Conservation (phyloP, 2,329 filamentous ascomycete species). For the Chrysoporthe austroafricana region DNA sequence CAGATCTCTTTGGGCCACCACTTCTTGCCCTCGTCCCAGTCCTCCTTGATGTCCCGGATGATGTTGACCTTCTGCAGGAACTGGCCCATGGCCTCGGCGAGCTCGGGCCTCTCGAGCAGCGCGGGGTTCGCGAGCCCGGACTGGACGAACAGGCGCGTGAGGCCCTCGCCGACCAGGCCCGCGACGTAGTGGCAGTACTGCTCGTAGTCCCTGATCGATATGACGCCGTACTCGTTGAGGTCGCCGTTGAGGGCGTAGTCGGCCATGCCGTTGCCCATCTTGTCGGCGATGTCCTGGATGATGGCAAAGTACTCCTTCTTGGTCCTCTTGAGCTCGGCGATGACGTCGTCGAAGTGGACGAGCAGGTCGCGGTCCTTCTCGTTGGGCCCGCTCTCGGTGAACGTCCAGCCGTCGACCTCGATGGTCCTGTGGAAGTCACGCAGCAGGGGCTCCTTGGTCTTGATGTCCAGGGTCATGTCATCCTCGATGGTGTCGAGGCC, state of each 20-base stretch:
- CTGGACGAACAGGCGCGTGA: slow-evolving; percentile 88
- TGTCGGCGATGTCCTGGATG: slow-evolving; percentile 88
- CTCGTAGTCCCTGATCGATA: slow-evolving; percentile 88
- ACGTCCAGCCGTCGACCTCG: slow-evolving; percentile 88
- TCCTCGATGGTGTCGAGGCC: slow-evolving; percentile 98
- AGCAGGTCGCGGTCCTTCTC: slow-evolving; percentile 94
- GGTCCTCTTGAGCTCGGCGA: slow-evolving; percentile 84
- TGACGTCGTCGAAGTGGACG: slow-evolving; percentile 87
- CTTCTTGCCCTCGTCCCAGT: slow-evolving; percentile 81
- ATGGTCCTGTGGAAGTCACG: slow-evolving; percentile 80
- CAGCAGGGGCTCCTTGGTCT: slow-evolving; percentile 83
- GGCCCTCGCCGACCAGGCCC: slow-evolving; percentile 94
- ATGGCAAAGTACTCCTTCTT: slow-evolving; percentile 83
- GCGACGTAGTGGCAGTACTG: slow-evolving; percentile 98
- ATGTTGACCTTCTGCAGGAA: slow-evolving; percentile 99
- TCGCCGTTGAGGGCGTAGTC: slow-evolving; percentile 89
- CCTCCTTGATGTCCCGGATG: slow-evolving; percentile 92
- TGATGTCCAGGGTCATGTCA: slow-evolving; percentile 87
- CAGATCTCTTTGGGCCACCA: slow-evolving; percentile 98
- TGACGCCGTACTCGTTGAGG: slow-evolving; percentile 76
- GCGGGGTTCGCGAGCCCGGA: slow-evolving; percentile 84
- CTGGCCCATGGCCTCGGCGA: slow-evolving; percentile 95
- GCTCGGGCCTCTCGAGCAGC: slow-evolving; percentile 74
- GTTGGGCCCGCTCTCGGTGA: slow-evolving; percentile 79
- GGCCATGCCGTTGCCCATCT: slow-evolving; percentile 99